Base-by-base conservation (phyloP, 2,329 filamentous ascomycete species). In the Trichophyton verrucosum region DNA sequence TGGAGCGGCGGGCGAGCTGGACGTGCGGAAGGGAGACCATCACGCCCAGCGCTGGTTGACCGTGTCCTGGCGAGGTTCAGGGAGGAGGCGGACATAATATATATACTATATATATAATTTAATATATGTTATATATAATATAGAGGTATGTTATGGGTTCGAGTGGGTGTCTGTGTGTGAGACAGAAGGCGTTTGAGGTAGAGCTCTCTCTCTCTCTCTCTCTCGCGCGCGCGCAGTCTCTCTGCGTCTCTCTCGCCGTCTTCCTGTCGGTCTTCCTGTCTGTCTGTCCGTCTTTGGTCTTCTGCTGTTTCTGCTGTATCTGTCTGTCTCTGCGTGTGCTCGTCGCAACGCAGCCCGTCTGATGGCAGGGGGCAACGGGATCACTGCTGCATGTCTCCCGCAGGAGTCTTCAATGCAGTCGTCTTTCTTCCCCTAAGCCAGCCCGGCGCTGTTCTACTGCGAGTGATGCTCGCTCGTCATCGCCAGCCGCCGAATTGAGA, bases 1-100 rank as follows among this genome's bases (percentile, higher is more conserved):
- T 66, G 70, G 38, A 74, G 68, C 13, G 66, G 64, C 24, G 73
- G 72, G 38, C 72, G 68, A 60, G 67, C 66, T 36, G 66, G 67
- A 57, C 68, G 61, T n/a, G 59, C 56, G 15, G 58, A 33, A 40
- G 62, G 46, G n/a, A 42, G 58, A 24, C 58, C 63, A 59, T 71
- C 68, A 22, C 67, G 65, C 65, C 65, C 68, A 53, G 73, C 71
- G 60, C 71, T 74, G 46, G 66, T 67, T 13, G 71, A 69, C 61
- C 71, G 36, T 61, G 71, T 70, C 64, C 68, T 66, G 60, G 68
- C 65, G 46, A 65, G 49, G 44, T 66, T 61, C 61, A 70, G 67
- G n/a, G 66, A 70, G 57, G 33, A 38, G 11, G 33, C 33, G 33
- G 61, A 55, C 59, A 63, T 65, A n/a, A 33, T 55, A 55, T 36